Conservation (phyloP, 2,329 filamentous ascomycete species). For the Monosporascus sp. region DNA sequence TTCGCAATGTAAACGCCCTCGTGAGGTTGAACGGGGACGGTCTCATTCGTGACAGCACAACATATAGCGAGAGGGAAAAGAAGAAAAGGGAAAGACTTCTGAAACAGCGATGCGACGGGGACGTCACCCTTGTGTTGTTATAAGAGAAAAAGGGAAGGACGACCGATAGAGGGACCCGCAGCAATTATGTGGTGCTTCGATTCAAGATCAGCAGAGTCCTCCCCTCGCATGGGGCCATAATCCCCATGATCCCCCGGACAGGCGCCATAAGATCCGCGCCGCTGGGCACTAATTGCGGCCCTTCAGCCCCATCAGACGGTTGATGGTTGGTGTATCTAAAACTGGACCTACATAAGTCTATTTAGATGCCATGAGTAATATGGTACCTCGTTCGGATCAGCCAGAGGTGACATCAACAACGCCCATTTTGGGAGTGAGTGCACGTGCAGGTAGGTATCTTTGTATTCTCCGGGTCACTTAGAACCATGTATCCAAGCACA, state of each 20-base stretch:
- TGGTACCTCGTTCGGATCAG: no score
- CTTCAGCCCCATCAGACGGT: no score
- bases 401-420: no score
- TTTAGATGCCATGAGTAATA: no score
- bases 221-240: background rate
- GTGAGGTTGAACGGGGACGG: background rate
- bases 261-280: no score
- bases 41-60: background rate
- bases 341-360: no score
- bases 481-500: no score
- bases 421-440: no score
- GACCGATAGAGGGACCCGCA: background rate
- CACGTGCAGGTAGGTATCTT: no score
- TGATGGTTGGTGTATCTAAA: no score
- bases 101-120: background rate
- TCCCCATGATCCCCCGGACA: background rate
- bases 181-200: background rate
- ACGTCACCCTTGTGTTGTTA: background rate
- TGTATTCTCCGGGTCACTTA: no score
- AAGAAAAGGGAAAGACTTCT: background rate
- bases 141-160: background rate
- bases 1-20: slow-evolving; percentile 1
- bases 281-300: no score
- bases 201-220: background rate
- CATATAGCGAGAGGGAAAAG: background rate